These are phyloP conservation scores for Melastoma candidum DNA, from an alignment of 441 rosid species.

Conservation along the genomic window DNA sequence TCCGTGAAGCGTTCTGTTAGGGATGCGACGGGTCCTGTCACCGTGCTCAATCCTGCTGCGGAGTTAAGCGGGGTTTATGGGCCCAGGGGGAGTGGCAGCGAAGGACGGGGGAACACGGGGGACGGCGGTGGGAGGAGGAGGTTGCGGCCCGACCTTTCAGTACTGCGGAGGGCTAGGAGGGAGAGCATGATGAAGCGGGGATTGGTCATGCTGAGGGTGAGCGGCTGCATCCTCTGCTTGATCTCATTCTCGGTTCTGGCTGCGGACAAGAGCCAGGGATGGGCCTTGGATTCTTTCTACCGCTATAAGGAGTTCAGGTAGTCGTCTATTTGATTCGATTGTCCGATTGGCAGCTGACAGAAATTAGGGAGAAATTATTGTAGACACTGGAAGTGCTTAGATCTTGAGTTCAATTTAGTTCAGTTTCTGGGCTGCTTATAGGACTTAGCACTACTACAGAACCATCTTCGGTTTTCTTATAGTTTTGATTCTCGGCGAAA, in stretches of 20 bases:
- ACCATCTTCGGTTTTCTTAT: too few relatives aligned
- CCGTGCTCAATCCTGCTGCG: slow-evolving; percentile 14
- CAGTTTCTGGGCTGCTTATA: too few relatives aligned
- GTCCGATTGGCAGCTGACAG: too few relatives aligned
- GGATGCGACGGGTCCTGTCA: slow-evolving; percentile 15
- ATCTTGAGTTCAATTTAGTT: too few relatives aligned
- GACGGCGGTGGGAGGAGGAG: slow-evolving; percentile 20
- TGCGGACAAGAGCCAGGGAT: slow-evolving; percentile 72
- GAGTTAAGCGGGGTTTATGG: neutral
- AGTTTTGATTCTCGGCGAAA: too few relatives aligned
- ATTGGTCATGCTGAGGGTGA: slow-evolving; percentile 48
- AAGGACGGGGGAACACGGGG: slow-evolving; percentile 11
- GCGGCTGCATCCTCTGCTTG: slow-evolving; percentile 52
- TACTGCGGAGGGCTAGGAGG: slow-evolving; percentile 36
- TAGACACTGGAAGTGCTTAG: too few relatives aligned
- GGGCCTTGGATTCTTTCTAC: slow-evolving; percentile 84
- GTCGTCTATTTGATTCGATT: too few relatives aligned
- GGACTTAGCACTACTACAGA: too few relatives aligned
- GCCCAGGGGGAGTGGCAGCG: slow-evolving; percentile 15
- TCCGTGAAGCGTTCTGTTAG: slow-evolving; percentile 13
- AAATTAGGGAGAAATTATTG: too few relatives aligned
- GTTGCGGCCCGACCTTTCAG: slow-evolving; percentile 30
- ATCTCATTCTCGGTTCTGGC: slow-evolving; percentile 71
- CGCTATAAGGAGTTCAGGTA: slow-evolving; percentile 75
- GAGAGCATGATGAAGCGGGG: slow-evolving; percentile 30